Evolutionary conservation across 2,329 filamentous ascomycete genomes (phyloP).

Genomic region (Cytospora schulzeri): DNA sequence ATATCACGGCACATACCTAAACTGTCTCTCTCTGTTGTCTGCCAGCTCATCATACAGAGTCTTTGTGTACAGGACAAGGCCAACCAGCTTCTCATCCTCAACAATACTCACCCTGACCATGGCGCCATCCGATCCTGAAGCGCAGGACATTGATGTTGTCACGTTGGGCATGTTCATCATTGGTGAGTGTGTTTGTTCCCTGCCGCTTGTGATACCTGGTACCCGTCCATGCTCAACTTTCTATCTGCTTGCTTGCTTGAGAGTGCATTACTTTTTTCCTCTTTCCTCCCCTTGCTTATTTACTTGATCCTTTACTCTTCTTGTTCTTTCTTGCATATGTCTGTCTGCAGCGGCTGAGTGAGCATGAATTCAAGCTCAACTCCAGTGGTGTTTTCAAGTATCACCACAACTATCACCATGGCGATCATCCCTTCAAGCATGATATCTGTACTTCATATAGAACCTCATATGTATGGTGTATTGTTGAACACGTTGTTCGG

Average conservation of each 20-base stretch:
- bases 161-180: constrained; percentile 76
- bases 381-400: not conserved
- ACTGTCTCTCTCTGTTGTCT: no score
- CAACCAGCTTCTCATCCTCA: constrained; percentile 7
- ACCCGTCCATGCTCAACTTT: not conserved
- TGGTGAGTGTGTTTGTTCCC: constrained; percentile 45
- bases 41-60: constrained; percentile 13
- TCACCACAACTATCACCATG: not conserved
- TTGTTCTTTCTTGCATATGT: not conserved
- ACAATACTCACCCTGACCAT: not conserved
- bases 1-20: constrained; percentile 36
- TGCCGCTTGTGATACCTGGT: not conserved
- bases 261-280: constrained; percentile 1
- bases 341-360: not conserved
- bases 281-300: not conserved
- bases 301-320: not conserved
- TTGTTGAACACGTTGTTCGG: constrained; percentile 17
- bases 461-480: constrained; percentile 1
- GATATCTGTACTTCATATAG: not conserved
- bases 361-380: not conserved
- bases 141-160: constrained; percentile 62
- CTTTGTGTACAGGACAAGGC: constrained; percentile 3
- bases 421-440: not conserved
- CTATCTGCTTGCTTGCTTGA: constrained; percentile 16
- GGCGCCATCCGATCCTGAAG: not conserved